Evolutionary conservation across 768 basidiomycete species (phyloP).

Genomic region (Rhodocollybia butyracea): DNA sequence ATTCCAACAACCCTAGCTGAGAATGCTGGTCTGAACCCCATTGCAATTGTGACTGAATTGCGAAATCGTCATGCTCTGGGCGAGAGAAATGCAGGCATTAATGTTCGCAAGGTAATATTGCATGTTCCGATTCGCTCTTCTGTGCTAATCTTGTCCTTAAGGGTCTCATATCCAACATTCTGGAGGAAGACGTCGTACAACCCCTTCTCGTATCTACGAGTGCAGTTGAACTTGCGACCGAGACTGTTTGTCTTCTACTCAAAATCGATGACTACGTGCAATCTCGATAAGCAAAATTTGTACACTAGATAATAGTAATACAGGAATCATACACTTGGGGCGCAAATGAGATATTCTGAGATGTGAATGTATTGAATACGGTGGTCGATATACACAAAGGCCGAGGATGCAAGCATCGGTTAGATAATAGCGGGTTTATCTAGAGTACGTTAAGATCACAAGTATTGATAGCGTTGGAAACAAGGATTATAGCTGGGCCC

Average conservation of each 20-base stretch:
- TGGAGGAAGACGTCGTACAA: conserved; percentile 97
- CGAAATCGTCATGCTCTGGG: conserved; percentile 96
- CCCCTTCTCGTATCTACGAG: conserved; percentile 93
- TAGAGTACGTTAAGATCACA: neutral
- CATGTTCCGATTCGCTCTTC: neutral
- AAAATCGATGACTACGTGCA: conserved; percentile 96
- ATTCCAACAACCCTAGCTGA: conserved; percentile 98
- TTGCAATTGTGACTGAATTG: conserved; percentile 96
- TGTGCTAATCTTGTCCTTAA: conserved; percentile 23
- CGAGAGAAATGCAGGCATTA: conserved; percentile 94
- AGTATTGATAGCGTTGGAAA: neutral
- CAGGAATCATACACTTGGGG: neutral
- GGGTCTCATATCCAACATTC: conserved; percentile 96
- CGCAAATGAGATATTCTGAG: neutral
- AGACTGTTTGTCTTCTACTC: conserved; percentile 94
- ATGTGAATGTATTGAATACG: neutral
- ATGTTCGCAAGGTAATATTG: conserved; percentile 93
- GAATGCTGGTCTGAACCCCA: conserved; percentile 97
- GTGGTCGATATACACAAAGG: neutral
- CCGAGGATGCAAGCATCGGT: too few relatives aligned
- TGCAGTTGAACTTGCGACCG: conserved; percentile 91
- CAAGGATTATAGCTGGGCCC: neutral
- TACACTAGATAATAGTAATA: neutral
- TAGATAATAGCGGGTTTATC: neutral
- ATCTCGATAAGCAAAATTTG: conserved; percentile 45